These are phyloP conservation scores for Cladophialophora exuberans DNA, from an alignment of 2,329 filamentous ascomycete genomes.

Conservation along the genomic window DNA sequence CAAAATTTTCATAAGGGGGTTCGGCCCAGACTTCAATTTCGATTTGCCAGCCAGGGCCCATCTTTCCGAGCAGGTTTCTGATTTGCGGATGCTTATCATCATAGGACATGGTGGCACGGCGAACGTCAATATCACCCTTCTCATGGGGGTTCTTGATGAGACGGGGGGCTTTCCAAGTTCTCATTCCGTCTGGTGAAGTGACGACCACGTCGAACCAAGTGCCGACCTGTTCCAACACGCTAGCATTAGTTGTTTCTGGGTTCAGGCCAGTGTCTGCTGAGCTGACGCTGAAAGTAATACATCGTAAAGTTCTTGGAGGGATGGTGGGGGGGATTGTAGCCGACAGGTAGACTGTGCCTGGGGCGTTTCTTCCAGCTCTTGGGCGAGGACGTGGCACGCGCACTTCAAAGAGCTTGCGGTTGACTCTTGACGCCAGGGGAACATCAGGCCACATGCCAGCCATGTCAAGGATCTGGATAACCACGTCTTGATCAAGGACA, in stretches of 20 bases:
- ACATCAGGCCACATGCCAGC: conserved; percentile 27
- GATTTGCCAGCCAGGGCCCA: too few relatives aligned
- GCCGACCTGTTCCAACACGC: conserved; percentile 18
- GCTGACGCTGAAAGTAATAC: conserved; percentile 17
- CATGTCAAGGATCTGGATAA: conserved; percentile 27
- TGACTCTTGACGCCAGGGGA: conserved; percentile 12
- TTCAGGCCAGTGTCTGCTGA: too few relatives aligned
- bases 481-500: conserved; percentile 24
- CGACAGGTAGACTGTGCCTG: conserved; percentile 12
- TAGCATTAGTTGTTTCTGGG: conserved; percentile 9
- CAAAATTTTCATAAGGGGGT: too few relatives aligned
- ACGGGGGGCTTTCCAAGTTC: too few relatives aligned
- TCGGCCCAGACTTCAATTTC: too few relatives aligned
- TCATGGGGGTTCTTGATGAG: too few relatives aligned
- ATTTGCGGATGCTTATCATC: too few relatives aligned
- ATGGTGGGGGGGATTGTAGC: conserved; percentile 10
- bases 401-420: conserved; percentile 4
- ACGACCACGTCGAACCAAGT: conserved; percentile 31
- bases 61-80: too few relatives aligned
- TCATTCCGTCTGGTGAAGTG: too few relatives aligned
- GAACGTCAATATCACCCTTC: too few relatives aligned
- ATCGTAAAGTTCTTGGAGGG: conserved; percentile 13
- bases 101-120: too few relatives aligned
- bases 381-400: background rate
- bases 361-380: background rate